Conservation (phyloP, 805 yeast species). For the Pichia phayaonensis region DNA sequence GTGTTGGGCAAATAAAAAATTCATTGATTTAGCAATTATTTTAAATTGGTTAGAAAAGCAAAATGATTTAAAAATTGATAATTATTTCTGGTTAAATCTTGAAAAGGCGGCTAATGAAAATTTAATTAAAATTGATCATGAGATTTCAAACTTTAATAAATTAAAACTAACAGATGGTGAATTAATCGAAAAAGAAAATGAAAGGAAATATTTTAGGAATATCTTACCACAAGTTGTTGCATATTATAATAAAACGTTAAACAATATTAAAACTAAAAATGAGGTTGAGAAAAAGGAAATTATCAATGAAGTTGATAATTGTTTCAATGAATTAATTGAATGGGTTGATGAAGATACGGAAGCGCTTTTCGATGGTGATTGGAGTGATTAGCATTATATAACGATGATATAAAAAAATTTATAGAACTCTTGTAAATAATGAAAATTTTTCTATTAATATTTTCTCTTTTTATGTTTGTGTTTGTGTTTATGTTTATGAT, state of each 20-base stretch:
- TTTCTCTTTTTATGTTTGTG: slow-evolving; percentile 1
- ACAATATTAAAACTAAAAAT: slow-evolving; percentile 6
- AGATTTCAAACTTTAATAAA: neutral
- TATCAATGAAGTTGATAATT: slow-evolving; percentile 7
- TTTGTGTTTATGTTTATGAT: neutral
- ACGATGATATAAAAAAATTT: neutral
- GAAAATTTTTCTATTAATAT: neutral
- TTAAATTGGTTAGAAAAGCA: slow-evolving; percentile 12
- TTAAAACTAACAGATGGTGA: neutral
- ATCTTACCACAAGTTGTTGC: slow-evolving; percentile 11
- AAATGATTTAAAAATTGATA: slow-evolving; percentile 9
- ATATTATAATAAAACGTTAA: slow-evolving; percentile 12
- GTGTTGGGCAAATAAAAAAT: slow-evolving; percentile 8
- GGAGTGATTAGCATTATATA: neutral
- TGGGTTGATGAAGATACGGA: slow-evolving; percentile 17
- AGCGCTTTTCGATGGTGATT: slow-evolving; percentile 6
- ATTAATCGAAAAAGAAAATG: neutral
- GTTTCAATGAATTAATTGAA: slow-evolving; percentile 8
- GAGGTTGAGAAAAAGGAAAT: slow-evolving; percentile 2
- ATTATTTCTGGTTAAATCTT: slow-evolving; percentile 5
- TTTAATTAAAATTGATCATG: slow-evolving; percentile 4
- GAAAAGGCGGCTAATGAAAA: slow-evolving; percentile 4
- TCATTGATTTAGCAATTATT: slow-evolving; percentile 6
- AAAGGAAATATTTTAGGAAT: slow-evolving; percentile 1
- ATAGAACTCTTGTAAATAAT: slow-evolving; percentile 1